A percentile compares a stretch with the other conserved stretches of the same genome.
phyloP scores from a whole-genome alignment of 2,329 filamentous ascomycete species.

The Hypomyces rosellus region DNA sequence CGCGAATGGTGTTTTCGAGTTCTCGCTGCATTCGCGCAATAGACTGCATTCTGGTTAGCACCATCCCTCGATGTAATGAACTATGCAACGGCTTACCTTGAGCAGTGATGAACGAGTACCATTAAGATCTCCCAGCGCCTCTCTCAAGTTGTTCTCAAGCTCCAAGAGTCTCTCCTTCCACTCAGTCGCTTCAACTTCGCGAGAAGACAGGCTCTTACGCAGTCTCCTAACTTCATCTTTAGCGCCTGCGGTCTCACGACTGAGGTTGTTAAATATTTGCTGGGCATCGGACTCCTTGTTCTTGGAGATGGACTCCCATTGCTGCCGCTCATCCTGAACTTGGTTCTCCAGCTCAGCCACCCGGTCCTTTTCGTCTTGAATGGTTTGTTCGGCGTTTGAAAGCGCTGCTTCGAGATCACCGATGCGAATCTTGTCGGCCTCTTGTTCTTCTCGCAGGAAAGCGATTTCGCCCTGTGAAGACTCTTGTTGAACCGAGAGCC shows the following conservation, averaged over 20 bases:
- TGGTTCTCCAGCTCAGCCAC: constrained; percentile 64
- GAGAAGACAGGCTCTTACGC: constrained; percentile 73
- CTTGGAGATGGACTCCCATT: constrained; percentile 78
- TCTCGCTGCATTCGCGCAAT: constrained; percentile 85
- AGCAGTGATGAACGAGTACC: constrained; percentile 81
- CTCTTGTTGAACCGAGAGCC: constrained; percentile 85
- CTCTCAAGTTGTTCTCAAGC: constrained; percentile 80
- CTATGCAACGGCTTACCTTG: constrained; percentile 46
- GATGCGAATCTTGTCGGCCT: constrained; percentile 96
- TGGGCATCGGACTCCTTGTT: constrained; percentile 94
- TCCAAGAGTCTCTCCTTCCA: constrained; percentile 90
- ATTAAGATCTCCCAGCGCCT: constrained; percentile 80
- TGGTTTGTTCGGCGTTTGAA: constrained; percentile 67
- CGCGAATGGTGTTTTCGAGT: constrained; percentile 74
- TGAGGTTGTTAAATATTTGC: constrained; percentile 87
- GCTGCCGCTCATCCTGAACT: constrained; percentile 73
- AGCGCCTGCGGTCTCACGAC: constrained; percentile 69
- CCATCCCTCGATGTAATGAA: background rate
- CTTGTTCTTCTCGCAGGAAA: constrained; percentile 94
- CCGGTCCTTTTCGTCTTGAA: constrained; percentile 81
- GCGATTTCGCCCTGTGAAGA: constrained; percentile 88
- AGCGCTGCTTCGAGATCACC: constrained; percentile 83
- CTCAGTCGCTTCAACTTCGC: constrained; percentile 81
- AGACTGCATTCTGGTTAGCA: constrained; percentile 41
- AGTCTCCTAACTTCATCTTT: constrained; percentile 82